Conservation (phyloP, 176 grass and related monocot genomes). For the Oryza australiensis region DNA sequence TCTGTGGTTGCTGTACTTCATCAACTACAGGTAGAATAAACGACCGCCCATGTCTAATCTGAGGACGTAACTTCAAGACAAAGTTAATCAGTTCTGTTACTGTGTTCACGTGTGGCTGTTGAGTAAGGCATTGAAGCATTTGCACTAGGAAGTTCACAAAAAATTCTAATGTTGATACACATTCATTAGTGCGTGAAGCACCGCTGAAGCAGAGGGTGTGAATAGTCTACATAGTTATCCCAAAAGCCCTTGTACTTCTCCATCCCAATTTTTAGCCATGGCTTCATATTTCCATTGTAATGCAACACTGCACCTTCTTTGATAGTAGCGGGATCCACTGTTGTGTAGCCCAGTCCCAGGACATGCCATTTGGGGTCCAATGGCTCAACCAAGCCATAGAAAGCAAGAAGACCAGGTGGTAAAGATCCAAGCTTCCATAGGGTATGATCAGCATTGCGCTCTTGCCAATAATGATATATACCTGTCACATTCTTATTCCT, state of each 20-base stretch:
- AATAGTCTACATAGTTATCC: slow-evolving; percentile 97
- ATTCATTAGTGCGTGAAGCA: slow-evolving; percentile 73
- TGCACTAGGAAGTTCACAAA: slow-evolving; percentile 38
- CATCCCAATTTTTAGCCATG: slow-evolving; percentile 99
- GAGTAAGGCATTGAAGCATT: slow-evolving; percentile 22
- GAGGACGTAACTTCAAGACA: slow-evolving; percentile 36
- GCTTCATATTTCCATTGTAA: slow-evolving; percentile 99
- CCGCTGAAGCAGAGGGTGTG: slow-evolving; percentile 83
- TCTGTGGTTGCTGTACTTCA: slow-evolving; percentile 31
- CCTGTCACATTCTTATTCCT: slow-evolving; percentile 94
- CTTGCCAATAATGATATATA: slow-evolving; percentile 99
- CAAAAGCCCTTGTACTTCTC: slow-evolving; percentile 96
- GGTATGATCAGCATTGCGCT: slow-evolving; percentile 88
- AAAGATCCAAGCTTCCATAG: slow-evolving; percentile 97
- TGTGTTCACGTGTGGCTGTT: slow-evolving; percentile 4
- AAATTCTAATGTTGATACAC: slow-evolving; percentile 45
- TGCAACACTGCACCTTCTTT: slow-evolving; percentile 97
- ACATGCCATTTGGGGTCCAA: slow-evolving; percentile 96
- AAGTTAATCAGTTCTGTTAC: slow-evolving; percentile 21
- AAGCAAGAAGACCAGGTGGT: slow-evolving; percentile 90
- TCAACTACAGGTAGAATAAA: slow-evolving; percentile 45
- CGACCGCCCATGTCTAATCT: slow-evolving; percentile 22
- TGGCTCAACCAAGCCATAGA: slow-evolving; percentile 88
- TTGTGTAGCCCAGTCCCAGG: slow-evolving; percentile 92
- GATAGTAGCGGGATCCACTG: slow-evolving; percentile 63